A percentile compares a stretch with the other conserved stretches of the same genome.
Evolutionary conservation across 1,139 yeast species (phyloP).

Genomic region (Yueomyces sp.): DNA sequence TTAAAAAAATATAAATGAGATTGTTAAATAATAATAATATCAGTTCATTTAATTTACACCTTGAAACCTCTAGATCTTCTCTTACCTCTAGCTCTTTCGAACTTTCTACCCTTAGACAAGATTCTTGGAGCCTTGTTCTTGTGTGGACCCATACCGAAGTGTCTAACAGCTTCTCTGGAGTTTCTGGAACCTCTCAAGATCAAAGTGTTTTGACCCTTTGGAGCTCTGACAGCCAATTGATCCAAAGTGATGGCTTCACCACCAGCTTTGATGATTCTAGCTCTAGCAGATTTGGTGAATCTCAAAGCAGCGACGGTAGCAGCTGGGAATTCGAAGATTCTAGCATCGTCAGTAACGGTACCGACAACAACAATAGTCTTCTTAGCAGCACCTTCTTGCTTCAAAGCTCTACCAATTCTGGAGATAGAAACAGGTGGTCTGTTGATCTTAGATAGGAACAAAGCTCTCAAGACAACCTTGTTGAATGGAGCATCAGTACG

Average conservation of each 20-base stretch:
- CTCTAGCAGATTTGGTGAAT: slow-evolving; percentile 98
- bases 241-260: slow-evolving; percentile 99
- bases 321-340: slow-evolving; percentile 91
- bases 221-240: slow-evolving; percentile 98
- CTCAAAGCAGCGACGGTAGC: slow-evolving; percentile 97
- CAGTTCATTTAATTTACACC: slow-evolving; percentile 53
- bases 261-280: slow-evolving; percentile 94
- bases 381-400: slow-evolving; percentile 72
- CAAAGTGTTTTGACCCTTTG: slow-evolving; percentile 98
- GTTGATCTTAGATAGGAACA: slow-evolving; percentile 97
- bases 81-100: slow-evolving; percentile 99
- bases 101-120: slow-evolving; percentile 95
- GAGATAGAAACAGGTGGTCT: slow-evolving; percentile 98
- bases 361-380: slow-evolving; percentile 98
- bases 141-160: slow-evolving; percentile 99
- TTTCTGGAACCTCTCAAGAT: slow-evolving; percentile 98
- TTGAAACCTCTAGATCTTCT: slow-evolving; percentile 99
- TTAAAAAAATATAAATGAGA: slow-evolving; percentile 1
- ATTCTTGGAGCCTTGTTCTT: slow-evolving; percentile 99
- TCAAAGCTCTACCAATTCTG: slow-evolving; percentile 76
- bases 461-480: slow-evolving; percentile 88
- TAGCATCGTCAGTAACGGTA: slow-evolving; percentile 96
- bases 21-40: background rate
- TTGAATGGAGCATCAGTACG: slow-evolving; percentile 99
- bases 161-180: slow-evolving; percentile 99